A percentile compares a stretch with the other conserved stretches of the same genome.
Conservation (phyloP, 2,329 filamentous ascomycete genomes). For the Amphichorda felina region DNA sequence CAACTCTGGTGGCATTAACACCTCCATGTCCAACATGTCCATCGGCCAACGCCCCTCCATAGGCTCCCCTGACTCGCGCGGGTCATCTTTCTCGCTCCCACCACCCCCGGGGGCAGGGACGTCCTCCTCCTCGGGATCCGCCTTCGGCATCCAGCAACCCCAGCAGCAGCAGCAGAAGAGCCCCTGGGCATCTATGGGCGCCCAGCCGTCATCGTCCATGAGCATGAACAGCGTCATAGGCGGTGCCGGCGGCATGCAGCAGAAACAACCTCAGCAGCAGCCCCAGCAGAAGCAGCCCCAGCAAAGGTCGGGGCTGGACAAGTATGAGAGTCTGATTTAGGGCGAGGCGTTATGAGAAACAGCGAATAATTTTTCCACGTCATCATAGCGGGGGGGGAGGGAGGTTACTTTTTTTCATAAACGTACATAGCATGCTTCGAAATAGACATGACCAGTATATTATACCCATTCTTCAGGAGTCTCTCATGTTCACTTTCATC, state of each 20-base stretch:
- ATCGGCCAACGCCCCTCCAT: slow-evolving; percentile 29
- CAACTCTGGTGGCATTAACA: slow-evolving; percentile 21
- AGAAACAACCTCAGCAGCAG: slow-evolving; percentile 10
- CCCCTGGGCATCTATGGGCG: slow-evolving; percentile 9
- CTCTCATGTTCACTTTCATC: too few relatives aligned
- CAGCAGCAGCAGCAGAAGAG: slow-evolving; percentile 8
- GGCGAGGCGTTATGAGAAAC: not conserved
- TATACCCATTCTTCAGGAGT: too few relatives aligned
- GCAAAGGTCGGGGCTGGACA: slow-evolving; percentile 46
- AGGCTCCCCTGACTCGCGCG: slow-evolving; percentile 10
- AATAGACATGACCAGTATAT: too few relatives aligned
- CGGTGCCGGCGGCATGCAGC: slow-evolving; percentile 9
- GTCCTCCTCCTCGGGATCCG: slow-evolving; percentile 15
- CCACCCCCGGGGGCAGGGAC: slow-evolving; percentile 32
- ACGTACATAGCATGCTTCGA: too few relatives aligned
- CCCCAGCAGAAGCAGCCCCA: slow-evolving; percentile 16
- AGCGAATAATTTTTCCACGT: too few relatives aligned
- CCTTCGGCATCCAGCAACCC: slow-evolving; percentile 36
- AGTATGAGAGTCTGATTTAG: slow-evolving; percentile 56
- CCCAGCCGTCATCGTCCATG: slow-evolving; percentile 2
- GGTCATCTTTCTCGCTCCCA: slow-evolving; percentile 44
- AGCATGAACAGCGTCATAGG: slow-evolving; percentile 12
- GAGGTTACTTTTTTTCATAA: too few relatives aligned
- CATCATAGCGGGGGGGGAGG: too few relatives aligned
- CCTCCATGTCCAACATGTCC: slow-evolving; percentile 35